Base-by-base conservation (phyloP, 2,329 filamentous ascomycete genomes). In the Daldinia sp. region DNA sequence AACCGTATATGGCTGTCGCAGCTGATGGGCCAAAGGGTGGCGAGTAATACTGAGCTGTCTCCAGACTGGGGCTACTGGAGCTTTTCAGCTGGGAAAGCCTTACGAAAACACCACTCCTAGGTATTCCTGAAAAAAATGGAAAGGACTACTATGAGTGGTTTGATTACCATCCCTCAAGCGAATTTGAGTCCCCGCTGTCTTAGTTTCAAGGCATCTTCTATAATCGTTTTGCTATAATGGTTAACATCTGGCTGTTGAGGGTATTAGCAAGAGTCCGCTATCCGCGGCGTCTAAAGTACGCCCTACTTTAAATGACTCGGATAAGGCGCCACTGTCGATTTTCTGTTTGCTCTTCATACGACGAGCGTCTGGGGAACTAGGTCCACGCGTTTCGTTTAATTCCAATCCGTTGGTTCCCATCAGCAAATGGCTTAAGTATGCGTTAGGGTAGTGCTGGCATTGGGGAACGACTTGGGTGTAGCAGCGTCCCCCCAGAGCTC, bases 361-460 rank as follows among this genome's bases (percentile, higher is more conserved):
- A 57, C 44, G 28, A 41, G 30, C 48, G 26, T 53, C 18, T 26
- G 58, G 62, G 18, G 42, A 42, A 33, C 56, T 28, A 53, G 35
- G 20, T 35, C n/a, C 37, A 35, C 54, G 39, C 62, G 41, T 37
- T 48, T 46, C 30, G 41, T 35, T 26, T 65, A 18, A 30, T 26
- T 53, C 48, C 61, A 68, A 56, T 18, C 42, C 50, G 46, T 60
- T 60, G 58, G 62, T 33, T 55, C 44, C 20, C 57, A 53, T 42
- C 57, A 23, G 62, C 26, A 46, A 65, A 62, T 39, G 26, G 28
- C 39, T 59, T 33, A 44, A 55, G 28, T 62, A 54, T 41, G 58
- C 50, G 18, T 37, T 48, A 37, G 57, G 51, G 55, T 53, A 37
- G 55, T 53, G 39, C 54, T 60, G 13, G 51, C 48, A 60, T 50